Conservation (phyloP, 73 alveolate genomes). For the Stentor roeselii region DNA sequence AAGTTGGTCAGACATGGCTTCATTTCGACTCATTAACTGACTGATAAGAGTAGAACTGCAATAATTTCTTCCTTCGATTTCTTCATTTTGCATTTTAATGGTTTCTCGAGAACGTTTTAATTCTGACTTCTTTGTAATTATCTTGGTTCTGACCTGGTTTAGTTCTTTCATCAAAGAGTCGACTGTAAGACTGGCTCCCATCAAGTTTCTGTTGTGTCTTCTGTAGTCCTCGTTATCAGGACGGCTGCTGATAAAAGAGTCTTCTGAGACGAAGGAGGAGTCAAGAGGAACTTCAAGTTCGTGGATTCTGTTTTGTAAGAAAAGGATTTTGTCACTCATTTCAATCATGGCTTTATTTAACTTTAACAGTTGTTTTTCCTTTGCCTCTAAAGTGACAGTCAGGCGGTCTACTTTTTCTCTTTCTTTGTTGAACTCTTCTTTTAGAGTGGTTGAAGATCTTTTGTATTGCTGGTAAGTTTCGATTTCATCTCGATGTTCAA, state of each 20-base stretch:
- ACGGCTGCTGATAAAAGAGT: background rate
- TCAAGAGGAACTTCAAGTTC: background rate
- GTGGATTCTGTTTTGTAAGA: background rate
- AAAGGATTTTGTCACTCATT: background rate
- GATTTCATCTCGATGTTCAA: background rate
- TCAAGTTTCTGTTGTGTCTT: background rate
- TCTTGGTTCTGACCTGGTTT: background rate
- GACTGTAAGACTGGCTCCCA: background rate
- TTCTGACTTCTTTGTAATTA: background rate
- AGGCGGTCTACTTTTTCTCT: slow-evolving; percentile 1
- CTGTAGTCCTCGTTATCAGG: background rate
- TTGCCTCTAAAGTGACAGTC: background rate
- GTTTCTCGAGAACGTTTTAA: background rate
- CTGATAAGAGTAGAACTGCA: background rate
- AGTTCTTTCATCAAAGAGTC: background rate
- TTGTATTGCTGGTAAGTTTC: background rate
- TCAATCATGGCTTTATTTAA: background rate
- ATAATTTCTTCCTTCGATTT: background rate
- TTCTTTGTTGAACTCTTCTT: slow-evolving; percentile 3
- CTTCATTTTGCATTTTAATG: background rate
- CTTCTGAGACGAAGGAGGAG: background rate
- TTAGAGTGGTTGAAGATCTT: background rate
- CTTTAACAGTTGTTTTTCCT: background rate
- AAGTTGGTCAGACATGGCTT: background rate
- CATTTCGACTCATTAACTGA: background rate